Evolutionary conservation across 805 yeast species (phyloP), one percentile per base, ranked within the genome.

Genomic region (Lipomyces sp.): DNA sequence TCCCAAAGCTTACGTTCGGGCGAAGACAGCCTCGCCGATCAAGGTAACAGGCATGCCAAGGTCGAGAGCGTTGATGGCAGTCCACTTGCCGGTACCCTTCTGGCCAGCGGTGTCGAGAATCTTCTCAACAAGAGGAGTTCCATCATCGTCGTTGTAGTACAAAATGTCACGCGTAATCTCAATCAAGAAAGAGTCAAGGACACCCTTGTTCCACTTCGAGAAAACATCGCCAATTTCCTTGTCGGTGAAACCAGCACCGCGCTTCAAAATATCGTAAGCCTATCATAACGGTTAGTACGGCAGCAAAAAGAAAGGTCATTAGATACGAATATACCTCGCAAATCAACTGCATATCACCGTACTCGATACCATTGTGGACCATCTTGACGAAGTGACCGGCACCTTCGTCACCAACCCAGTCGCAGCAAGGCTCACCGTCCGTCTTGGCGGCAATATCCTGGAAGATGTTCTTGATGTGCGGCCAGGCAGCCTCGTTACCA

Each of bases 1-100:
- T 8, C n/a, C 24, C 7, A 5, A 6, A 29, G 24, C 54, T 51
- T 51, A 51, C 57, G 65, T 55, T 86, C 99, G 90, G 72, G 98
- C 85, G 78, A 94, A 93, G 74, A 94, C 99, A 69, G 99, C 98
- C 86, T 94, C 99, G 80, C 98, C 98, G 76, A 94, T 95, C 80
- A 94, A 86, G 70, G 98, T 92, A 75, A 94, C 97, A 74, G 99
- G 99, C 90, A 91, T 92, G 81, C 98, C 98, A 75, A 95, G 85
- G 82, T 95, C 98, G 76, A 94, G 85, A 71, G 98, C 98, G 80
- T 92, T 93, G 81, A 94, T 91, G 72, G 98, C 98, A 74, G 98
- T 95, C 99, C 99, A 94, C 85, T 94, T 94, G 85, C 99, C 99
- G 74, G 99, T 94, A 87, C 99, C 99, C 87, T 94, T 94, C 86